Conservation (phyloP, 2,329 filamentous ascomycete species). For the Fusarium nelsonii region DNA sequence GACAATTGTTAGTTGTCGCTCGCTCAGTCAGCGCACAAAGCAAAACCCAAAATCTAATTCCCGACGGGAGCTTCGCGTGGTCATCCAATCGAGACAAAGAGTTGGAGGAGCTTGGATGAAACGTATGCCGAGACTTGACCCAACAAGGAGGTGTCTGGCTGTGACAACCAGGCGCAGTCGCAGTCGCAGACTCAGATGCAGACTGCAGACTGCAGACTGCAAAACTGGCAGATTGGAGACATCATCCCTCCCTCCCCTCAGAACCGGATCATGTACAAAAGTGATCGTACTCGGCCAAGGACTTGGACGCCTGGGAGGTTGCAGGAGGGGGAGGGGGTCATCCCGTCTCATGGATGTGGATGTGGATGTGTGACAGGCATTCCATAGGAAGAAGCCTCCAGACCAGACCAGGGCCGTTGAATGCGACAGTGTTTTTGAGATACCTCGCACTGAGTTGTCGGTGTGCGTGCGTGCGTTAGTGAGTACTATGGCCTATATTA, state of each 20-base stretch:
- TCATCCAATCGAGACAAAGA: constrained; percentile 30
- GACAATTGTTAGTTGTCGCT: not conserved
- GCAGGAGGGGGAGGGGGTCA: constrained; percentile 38
- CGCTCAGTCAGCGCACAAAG: constrained; percentile 19
- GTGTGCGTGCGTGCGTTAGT: not conserved
- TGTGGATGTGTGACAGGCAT: constrained; percentile 40
- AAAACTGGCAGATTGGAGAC: constrained; percentile 10
- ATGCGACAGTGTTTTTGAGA: constrained; percentile 25
- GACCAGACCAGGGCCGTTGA: constrained; percentile 6
- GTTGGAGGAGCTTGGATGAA: constrained; percentile 33
- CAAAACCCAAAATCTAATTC: constrained; percentile 22
- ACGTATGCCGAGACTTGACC: constrained; percentile 37
- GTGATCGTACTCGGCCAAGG: constrained; percentile 27
- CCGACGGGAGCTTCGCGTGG: constrained; percentile 28
- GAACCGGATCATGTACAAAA: constrained; percentile 8
- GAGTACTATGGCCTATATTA: not conserved
- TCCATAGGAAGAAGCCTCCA: constrained; percentile 14
- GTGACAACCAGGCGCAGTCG: constrained; percentile 5
- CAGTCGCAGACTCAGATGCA: not conserved
- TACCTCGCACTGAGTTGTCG: constrained; percentile 32
- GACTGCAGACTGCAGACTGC: constrained; percentile 4
- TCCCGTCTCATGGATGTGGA: constrained; percentile 38
- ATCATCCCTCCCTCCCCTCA: constrained; percentile 1
- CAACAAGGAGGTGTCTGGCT: constrained; percentile 23
- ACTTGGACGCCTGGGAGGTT: constrained; percentile 35